Percentiles rank a stretch among this genome's conserved stretches.
Evolutionary conservation across 2,329 filamentous ascomycete species (phyloP).

Genomic region (Huntiella decipiens): DNA sequence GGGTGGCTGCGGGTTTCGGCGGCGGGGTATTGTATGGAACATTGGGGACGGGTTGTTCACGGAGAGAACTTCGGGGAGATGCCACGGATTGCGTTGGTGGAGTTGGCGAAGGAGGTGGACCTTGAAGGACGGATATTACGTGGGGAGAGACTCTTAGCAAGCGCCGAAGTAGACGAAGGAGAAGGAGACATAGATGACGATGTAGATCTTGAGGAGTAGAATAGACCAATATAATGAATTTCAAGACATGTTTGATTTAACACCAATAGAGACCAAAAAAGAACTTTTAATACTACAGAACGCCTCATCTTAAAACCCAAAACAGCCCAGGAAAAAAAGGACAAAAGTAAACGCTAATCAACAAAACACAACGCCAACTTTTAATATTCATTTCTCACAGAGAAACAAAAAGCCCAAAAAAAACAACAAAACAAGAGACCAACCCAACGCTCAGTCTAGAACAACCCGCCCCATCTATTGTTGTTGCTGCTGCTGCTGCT

Average conservation of each 20-base stretch:
- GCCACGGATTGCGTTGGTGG: conserved; percentile 61
- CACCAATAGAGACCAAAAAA: neutral
- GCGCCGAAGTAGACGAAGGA: neutral
- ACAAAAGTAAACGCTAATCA: too few species aligned
- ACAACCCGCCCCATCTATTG: neutral
- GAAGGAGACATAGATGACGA: neutral
- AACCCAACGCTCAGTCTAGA: too few species aligned
- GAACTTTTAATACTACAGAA: neutral
- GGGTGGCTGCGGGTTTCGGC: conserved; percentile 85
- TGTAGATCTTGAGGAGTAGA: neutral
- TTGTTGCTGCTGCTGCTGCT: conserved; percentile 1
- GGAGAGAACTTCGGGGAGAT: conserved; percentile 72
- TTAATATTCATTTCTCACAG: too few species aligned
- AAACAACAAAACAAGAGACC: too few species aligned
- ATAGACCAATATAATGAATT: neutral
- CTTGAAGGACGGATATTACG: conserved; percentile 79
- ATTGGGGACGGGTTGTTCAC: conserved; percentile 88
- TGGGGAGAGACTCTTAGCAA: conserved; percentile 45
- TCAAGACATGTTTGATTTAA: neutral
- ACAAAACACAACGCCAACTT: too few species aligned
- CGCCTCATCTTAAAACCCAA: neutral
- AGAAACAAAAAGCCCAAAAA: neutral
- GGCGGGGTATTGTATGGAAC: conserved; percentile 70
- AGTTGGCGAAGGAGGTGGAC: conserved; percentile 84
- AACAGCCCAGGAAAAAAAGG: neutral